Conservation (phyloP, 179 eudicot genomes). For the Beta lomatogona region DNA sequence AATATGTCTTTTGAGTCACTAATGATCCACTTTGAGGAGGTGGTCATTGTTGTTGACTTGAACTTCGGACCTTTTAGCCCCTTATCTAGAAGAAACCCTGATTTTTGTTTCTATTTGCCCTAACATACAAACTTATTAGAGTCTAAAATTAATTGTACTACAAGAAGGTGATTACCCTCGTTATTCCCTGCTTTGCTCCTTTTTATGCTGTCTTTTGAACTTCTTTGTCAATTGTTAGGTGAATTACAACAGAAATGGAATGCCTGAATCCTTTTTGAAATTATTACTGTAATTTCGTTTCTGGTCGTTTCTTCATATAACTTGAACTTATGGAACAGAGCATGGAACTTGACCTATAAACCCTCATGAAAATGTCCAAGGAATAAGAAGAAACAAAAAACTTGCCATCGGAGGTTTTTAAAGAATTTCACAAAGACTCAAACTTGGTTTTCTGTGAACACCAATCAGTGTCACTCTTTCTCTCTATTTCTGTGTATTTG, state of each 20-base stretch:
- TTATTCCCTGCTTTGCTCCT: neutral
- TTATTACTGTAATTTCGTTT: neutral
- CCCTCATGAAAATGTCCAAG: constrained; percentile 50
- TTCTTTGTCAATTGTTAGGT: too few species aligned
- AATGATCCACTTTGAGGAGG: neutral
- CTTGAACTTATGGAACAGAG: constrained; percentile 43
- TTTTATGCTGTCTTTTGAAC: neutral
- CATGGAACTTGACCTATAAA: constrained; percentile 65
- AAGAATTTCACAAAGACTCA: too few species aligned
- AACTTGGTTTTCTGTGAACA: too few species aligned
- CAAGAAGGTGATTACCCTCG: neutral
- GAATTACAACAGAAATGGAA: neutral
- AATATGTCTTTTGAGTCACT: constrained; percentile 1
- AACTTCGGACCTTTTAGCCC: neutral
- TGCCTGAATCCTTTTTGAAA: neutral
- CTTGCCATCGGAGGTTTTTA: constrained; percentile 62
- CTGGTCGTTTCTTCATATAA: neutral
- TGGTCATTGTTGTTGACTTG: neutral
- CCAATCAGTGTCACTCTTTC: too few species aligned
- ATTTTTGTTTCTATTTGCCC: neutral
- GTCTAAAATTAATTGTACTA: neutral
- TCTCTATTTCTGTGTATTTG: too few species aligned
- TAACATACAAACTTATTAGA: neutral
- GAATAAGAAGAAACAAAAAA: constrained; percentile 74
- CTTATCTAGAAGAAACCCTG: neutral